Conservation (phyloP, 148 eudicot species). For the Beta vulgaris region DNA sequence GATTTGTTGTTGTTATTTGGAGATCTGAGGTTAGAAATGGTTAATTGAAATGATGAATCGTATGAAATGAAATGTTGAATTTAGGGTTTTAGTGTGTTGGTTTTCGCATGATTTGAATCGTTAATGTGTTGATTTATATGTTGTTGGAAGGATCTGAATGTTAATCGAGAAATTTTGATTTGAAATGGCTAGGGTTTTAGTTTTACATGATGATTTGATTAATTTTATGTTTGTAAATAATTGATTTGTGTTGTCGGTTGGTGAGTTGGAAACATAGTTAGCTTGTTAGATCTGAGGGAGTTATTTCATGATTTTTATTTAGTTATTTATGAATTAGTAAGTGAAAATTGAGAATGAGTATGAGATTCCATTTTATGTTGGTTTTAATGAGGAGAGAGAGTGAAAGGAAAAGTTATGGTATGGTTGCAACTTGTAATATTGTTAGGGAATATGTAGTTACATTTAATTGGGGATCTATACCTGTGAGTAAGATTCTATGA, state of each 20-base stretch:
- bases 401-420: too few relatives aligned
- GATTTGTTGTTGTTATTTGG: not conserved
- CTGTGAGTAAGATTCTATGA: conserved; percentile 14
- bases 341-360: not conserved
- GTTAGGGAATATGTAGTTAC: conserved; percentile 2
- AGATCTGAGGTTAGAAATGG: not conserved
- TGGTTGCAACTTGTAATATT: not conserved
- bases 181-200: not conserved
- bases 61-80: not conserved
- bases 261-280: not conserved
- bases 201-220: not conserved
- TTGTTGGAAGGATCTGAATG: not conserved
- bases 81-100: not conserved
- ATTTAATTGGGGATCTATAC: not conserved
- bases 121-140: not conserved
- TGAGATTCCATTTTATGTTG: not conserved
- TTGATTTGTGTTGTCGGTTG: not conserved
- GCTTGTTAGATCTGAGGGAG: not conserved
- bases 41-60: not conserved
- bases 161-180: not conserved
- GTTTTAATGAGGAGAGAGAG: not conserved
- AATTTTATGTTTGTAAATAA: not conserved
- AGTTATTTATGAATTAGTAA: not conserved
- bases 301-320: not conserved
- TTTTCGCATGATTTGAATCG: not conserved